Evolutionary conservation across 1,284 basidiomycete species (phyloP).

Genomic region (Pseudozyma pruni): DNA sequence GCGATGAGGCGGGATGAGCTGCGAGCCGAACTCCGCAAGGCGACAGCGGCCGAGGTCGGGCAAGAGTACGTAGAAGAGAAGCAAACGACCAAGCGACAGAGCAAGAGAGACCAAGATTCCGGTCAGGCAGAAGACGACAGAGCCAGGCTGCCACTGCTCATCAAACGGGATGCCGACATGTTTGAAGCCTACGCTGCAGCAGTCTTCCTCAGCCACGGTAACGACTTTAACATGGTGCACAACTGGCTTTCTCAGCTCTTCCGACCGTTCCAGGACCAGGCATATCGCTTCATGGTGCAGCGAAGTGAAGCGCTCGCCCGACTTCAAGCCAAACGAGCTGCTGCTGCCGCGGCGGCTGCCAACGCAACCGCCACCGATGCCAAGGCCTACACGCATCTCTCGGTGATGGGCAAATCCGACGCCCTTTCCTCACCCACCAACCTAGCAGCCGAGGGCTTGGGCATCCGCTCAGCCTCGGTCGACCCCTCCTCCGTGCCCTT

Average conservation of each 20-base stretch:
- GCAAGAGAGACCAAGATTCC: not conserved
- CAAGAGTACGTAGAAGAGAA: not conserved
- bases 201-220: constrained; percentile 37
- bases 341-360: constrained; percentile 14
- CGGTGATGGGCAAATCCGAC: not conserved
- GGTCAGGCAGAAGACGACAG: constrained; percentile 20
- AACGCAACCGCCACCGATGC: not conserved
- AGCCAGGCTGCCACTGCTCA: constrained; percentile 20
- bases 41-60: not conserved
- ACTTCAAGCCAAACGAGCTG: constrained; percentile 24
- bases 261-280: constrained; percentile 48
- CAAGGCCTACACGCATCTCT: not conserved
- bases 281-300: constrained; percentile 49
- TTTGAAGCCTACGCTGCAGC: constrained; percentile 51
- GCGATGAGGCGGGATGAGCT: constrained; percentile 22
- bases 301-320: constrained; percentile 28
- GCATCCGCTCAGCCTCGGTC: constrained; percentile 19
- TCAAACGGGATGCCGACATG: constrained; percentile 51
- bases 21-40: constrained; percentile 16
- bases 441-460: constrained; percentile 17
- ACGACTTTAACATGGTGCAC: constrained; percentile 45
- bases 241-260: constrained; percentile 40
- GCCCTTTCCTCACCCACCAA: constrained; percentile 4
- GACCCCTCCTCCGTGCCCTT: constrained; percentile 24
- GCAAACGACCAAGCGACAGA: not conserved